Percentiles rank a stretch among this genome's conserved stretches.
Conservation (phyloP, 371 early-diverging fungal genomes). For the Mucor indicus region DNA sequence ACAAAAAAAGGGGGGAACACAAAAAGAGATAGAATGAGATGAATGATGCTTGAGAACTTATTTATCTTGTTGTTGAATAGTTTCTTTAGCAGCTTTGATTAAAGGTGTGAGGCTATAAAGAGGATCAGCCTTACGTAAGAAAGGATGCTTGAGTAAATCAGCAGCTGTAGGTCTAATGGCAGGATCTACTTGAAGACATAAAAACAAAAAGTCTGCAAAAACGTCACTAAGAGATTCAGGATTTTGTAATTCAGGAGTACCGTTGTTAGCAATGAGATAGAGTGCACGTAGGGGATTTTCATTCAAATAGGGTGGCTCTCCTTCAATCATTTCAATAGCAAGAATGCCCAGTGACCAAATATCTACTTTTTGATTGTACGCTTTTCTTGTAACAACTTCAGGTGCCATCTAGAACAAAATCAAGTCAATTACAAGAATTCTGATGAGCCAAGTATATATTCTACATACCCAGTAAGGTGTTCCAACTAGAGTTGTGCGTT, state of each 20-base stretch:
- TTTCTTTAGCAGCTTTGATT: conserved; percentile 82
- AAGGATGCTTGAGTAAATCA: conserved; percentile 82
- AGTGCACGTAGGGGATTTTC: conserved; percentile 86
- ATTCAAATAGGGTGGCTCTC: conserved; percentile 94
- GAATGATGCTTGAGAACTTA: too few relatives aligned
- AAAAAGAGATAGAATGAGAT: too few relatives aligned
- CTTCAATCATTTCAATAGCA: conserved; percentile 92
- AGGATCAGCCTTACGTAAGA: conserved; percentile 83
- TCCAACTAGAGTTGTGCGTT: conserved; percentile 91
- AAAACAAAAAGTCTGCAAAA: conserved; percentile 80
- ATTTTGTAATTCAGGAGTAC: conserved; percentile 88
- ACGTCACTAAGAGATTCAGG: conserved; percentile 74
- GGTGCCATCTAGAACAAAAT: conserved; percentile 78
- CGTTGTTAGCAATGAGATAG: conserved; percentile 93
- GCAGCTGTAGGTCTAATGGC: conserved; percentile 78
- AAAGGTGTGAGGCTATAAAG: conserved; percentile 80
- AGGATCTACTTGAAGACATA: conserved; percentile 80
- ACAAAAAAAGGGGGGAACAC: too few relatives aligned
- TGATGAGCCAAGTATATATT: too few relatives aligned
- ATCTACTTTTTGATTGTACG: conserved; percentile 93
- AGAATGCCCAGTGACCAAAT: conserved; percentile 99
- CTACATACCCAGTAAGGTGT: conserved; percentile 87
- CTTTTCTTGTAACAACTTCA: conserved; percentile 91
- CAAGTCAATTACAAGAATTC: too few relatives aligned
- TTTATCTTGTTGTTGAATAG: conserved; percentile 18